phyloP scores from a whole-genome alignment of 2,329 filamentous ascomycete genomes.

The Metarhizium robertsii region DNA sequence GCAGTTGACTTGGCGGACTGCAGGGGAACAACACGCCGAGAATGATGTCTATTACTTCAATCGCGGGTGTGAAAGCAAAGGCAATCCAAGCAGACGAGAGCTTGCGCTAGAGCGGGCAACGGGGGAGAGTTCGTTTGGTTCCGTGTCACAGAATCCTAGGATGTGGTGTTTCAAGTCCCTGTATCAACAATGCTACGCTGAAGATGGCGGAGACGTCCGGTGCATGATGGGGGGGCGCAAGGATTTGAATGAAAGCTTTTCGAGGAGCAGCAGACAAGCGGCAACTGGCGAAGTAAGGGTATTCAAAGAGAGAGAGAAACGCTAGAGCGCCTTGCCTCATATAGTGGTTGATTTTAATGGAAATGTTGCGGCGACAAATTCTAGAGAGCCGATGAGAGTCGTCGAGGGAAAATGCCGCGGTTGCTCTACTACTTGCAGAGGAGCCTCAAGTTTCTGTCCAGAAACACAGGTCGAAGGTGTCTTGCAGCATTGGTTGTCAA shows the following conservation, averaged over 20 bases:
- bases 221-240: constrained; percentile 6
- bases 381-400: background rate
- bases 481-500: background rate
- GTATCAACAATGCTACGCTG: constrained; percentile 8
- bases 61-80: background rate
- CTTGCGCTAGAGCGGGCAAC: background rate
- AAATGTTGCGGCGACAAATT: background rate
- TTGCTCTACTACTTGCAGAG: background rate
- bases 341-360: background rate
- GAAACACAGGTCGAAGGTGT: background rate
- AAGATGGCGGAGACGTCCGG: constrained; percentile 7
- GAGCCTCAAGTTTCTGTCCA: background rate
- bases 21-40: background rate
- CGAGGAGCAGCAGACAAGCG: background rate
- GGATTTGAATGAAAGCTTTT: background rate
- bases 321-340: background rate
- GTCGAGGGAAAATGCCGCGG: background rate
- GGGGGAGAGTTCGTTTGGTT: constrained; percentile 1
- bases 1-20: background rate
- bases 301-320: background rate
- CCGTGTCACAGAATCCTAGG: constrained; percentile 3
- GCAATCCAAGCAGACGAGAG: background rate
- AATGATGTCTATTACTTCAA: background rate
- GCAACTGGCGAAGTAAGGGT: background rate
- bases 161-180: constrained; percentile 11